Evolutionary conservation across 2,329 filamentous ascomycete genomes (phyloP), one percentile per base, ranked within the genome.

Genomic region (Lachnellula hyalina): DNA sequence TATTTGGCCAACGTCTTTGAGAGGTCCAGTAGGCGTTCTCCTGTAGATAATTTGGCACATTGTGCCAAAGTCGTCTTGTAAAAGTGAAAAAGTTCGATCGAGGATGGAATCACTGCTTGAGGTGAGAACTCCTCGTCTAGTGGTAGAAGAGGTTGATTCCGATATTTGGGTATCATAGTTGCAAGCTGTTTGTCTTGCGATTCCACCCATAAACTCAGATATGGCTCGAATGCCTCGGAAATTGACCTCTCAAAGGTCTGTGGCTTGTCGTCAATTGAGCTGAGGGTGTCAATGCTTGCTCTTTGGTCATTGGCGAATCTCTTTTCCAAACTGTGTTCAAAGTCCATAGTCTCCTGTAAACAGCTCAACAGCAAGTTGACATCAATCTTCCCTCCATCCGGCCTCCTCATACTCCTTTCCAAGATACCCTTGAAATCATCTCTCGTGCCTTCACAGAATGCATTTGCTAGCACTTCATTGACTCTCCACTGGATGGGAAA

Each of bases 11-110:
- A 84, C 0, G 87, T 92, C 63, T 81, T 88, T 0, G 91, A 87
- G 8, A 99, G 75, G 61, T 99, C 93, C 11, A 95, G 78, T 42
- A 99, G 75, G 41, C 90, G 84, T 52, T 87, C 85, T n/a, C 91
- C 89, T 0, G 93, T 96, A 0, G 94, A 97, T 1, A 99, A 79
- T 71, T 96, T 97, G 4, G 94, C 91, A 72, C 94, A 99, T 73
- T 99, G 94, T 3, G 91, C 90, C 36, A 99, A 75, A 0, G 90
- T 93, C 56, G 93, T 82, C 58, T 96, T 90, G 74, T 99, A 99
- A 69, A 96, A 96, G 66, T 96, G 90, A 73, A 99, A 99, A 0
- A 99, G 81, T 68, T 99, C 94, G 46, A 96, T 96, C 3, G 94
- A 96, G 0, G 94, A 97, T 1, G 87, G 80, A 55, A 96, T 93